These are phyloP conservation scores for Botrytis galanthina DNA, from an alignment of 2,329 filamentous ascomycete species.

Conservation along the genomic window DNA sequence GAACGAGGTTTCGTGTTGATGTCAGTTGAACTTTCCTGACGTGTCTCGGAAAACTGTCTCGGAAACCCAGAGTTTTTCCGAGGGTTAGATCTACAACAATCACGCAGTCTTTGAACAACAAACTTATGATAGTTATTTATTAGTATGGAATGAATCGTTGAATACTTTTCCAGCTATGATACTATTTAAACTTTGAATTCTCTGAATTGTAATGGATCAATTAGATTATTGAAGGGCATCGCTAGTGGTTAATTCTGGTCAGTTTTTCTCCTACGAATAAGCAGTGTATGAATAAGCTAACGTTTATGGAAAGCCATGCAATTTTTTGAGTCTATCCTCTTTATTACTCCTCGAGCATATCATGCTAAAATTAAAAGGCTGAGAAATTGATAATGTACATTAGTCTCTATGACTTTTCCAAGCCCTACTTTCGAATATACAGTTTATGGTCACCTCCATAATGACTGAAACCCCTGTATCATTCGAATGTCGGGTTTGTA, in stretches of 20 bases:
- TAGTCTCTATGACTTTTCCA: not conserved
- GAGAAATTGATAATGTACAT: not conserved
- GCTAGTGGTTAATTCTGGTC: no score
- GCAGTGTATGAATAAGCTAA: not conserved
- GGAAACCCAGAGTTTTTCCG: slow-evolving; percentile 4
- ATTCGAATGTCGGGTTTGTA: not conserved
- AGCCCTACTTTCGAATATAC: not conserved
- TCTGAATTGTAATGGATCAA: no score
- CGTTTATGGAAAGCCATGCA: no score
- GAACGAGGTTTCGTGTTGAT: slow-evolving; percentile 9
- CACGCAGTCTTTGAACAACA: not conserved
- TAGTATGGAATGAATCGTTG: no score
- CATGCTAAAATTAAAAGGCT: not conserved
- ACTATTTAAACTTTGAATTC: no score
- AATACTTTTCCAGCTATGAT: no score
- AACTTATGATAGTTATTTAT: no score
- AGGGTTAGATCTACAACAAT: not conserved
- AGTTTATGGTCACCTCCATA: not conserved
- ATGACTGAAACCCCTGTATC: accelerated
- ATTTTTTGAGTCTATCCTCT: not conserved
- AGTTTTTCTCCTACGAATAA: no score
- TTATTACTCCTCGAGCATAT: not conserved
- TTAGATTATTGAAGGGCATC: no score
- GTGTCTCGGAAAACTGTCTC: slow-evolving; percentile 10
- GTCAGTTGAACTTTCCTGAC: slow-evolving; percentile 17